Conservation (phyloP, 352 stramenopile species). For the Aphanomyces euteiches region DNA sequence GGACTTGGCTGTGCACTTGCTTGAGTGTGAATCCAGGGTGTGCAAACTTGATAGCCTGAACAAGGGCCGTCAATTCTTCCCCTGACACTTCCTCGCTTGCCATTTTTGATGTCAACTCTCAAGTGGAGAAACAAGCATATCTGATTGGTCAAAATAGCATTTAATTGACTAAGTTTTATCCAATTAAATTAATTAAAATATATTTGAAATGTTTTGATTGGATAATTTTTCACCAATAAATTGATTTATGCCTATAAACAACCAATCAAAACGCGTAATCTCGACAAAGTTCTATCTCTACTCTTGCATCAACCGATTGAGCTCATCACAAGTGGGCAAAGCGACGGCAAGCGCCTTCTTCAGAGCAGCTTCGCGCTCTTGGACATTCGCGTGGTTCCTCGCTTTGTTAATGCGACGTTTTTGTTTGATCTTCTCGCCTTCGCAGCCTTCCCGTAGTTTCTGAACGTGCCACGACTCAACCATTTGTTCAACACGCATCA, state of each 20-base stretch:
- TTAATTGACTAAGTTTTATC: background rate
- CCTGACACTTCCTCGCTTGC: conserved; percentile 40
- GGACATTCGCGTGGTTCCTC: conserved; percentile 59
- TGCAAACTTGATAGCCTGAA: conserved; percentile 86
- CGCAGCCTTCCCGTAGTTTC: conserved; percentile 66
- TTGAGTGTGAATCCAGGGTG: conserved; percentile 78
- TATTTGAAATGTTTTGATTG: background rate
- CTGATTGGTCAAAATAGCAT: background rate
- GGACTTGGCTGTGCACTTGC: conserved; percentile 73
- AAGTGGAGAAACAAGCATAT: background rate
- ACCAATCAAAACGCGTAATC: background rate
- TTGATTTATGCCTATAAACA: background rate
- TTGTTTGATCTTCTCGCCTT: conserved; percentile 78
- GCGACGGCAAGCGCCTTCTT: conserved; percentile 76
- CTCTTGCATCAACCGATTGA: conserved; percentile 52
- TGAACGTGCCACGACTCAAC: conserved; percentile 78
- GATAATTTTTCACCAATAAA: too few species aligned
- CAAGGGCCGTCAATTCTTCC: conserved; percentile 78
- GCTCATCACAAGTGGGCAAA: conserved; percentile 77
- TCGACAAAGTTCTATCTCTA: conserved; percentile 15
- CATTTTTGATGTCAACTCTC: background rate
- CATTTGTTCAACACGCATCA: conserved; percentile 80
- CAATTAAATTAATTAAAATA: background rate
- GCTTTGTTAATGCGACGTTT: conserved; percentile 86
- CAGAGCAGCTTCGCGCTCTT: conserved; percentile 74